Evolutionary conservation across 75 land plant species (phyloP).

Genomic region (Pseudotsuga menziesii): DNA sequence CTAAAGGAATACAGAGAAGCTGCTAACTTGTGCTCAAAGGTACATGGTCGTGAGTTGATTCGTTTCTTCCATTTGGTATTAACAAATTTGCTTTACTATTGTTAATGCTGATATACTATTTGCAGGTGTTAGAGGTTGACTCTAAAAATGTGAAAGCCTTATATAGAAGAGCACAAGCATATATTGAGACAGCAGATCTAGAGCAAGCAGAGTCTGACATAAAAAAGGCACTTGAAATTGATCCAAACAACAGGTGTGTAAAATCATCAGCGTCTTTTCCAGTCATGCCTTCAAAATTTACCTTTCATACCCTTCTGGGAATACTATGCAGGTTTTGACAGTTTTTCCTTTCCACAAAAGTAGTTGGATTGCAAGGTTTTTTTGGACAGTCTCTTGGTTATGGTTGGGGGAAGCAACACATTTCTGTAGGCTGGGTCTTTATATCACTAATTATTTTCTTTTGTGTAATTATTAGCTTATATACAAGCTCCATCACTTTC

Average conservation of each 20-base stretch:
- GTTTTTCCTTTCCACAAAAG: too few species aligned
- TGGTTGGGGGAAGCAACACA: too few species aligned
- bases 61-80: background rate
- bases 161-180: slow-evolving; percentile 72
- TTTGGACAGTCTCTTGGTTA: too few species aligned
- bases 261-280: background rate
- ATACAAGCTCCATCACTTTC: too few species aligned
- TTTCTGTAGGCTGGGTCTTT: background rate
- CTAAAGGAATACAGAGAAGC: slow-evolving; percentile 28
- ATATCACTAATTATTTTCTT: background rate
- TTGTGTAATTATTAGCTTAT: background rate
- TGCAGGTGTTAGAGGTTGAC: slow-evolving; percentile 45
- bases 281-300: too few species aligned
- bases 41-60: slow-evolving; percentile 8
- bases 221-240: slow-evolving; percentile 64
- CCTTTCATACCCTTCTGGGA: too few species aligned
- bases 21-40: slow-evolving; percentile 36
- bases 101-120: background rate
- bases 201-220: slow-evolving; percentile 62
- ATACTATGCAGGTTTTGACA: too few species aligned
- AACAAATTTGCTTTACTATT: background rate
- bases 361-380: too few species aligned
- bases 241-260: slow-evolving; percentile 63
- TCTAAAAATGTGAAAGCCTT: slow-evolving; percentile 61
- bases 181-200: slow-evolving; percentile 49